Evolutionary conservation across 1,284 basidiomycete species (phyloP), one percentile per base, ranked within the genome.

Genomic region (Peniophora sp.): DNA sequence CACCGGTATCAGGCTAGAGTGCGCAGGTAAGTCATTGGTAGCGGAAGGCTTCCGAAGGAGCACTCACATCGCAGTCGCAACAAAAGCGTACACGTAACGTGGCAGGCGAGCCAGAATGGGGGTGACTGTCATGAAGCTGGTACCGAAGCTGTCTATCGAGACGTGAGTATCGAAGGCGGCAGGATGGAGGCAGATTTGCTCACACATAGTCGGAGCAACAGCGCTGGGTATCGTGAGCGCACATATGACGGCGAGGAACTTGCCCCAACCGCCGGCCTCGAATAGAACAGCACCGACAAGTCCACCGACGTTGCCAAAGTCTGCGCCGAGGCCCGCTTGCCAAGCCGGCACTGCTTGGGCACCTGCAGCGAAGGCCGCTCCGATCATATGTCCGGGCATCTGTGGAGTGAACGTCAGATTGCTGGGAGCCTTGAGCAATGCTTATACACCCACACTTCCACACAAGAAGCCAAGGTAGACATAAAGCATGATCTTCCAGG

Each of bases 51-150:
- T 32, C 12, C 27, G 58, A 57, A 27, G 23, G 15, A 17, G 34
- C 22, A 68, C 67, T 49, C 50, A 81, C 79, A 92, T 81, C n/a
- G 77, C 85, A 20, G 79, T 83, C 2, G 86, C 85, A 36, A 89
- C 61, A 14, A 87, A 57, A 2, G 89, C 78, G 57, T 85, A 78
- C 34, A 88, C 68, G 66, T 85, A 91, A 51, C 89, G 74, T 2
- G 91, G 90, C 3, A 92, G 69, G 35, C 68, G 64, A 17, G 72
- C 65, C 53, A 79, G 75, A 24, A 80, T 52, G 60, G 82, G 62
- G 3, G 81, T 68, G 17, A 87, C 70, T 10, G 86, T 76, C 76
- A 89, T 86, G 55, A 87, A 75, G 54, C 81, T 85, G 43, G 82
- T 78, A 18, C 85, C 83, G 57, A 84, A 86, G 2, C 82, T 83